A percentile compares a stretch with the other conserved stretches of the same genome.
Conservation (phyloP, 2,329 filamentous ascomycete species). For the Myriosclerotinia curreyana region DNA sequence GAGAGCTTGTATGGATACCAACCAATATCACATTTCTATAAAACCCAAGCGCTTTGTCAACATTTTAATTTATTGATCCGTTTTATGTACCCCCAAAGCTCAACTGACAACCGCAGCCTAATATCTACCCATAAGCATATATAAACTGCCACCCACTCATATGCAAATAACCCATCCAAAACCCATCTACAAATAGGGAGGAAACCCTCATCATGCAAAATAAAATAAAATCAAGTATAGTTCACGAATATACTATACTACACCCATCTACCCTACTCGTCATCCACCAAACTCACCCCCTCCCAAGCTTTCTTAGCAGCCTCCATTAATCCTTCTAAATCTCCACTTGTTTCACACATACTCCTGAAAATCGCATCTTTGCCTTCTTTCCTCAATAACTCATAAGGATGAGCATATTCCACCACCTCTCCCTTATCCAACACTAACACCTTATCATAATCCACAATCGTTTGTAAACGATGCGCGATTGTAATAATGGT, state of each 20-base stretch:
- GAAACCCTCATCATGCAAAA: neutral
- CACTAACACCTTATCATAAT: conserved; percentile 96
- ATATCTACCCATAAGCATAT: neutral
- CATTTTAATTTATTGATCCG: neutral
- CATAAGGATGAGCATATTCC: conserved; percentile 88
- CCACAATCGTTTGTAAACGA: conserved; percentile 91
- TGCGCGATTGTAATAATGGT: conserved; percentile 98
- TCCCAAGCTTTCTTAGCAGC: conserved; percentile 51
- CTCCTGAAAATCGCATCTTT: conserved; percentile 50
- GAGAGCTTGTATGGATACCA: neutral
- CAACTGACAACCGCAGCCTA: neutral
- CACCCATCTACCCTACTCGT: conserved; percentile 30
- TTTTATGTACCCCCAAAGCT: neutral
- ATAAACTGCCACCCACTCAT: neutral
- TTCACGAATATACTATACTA: neutral
- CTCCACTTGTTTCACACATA: conserved; percentile 69
- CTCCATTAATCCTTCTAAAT: conserved; percentile 54
- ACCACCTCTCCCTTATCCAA: conserved; percentile 84
- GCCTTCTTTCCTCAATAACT: conserved; percentile 68
- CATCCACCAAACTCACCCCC: conserved; percentile 43
- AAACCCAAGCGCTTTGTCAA: neutral
- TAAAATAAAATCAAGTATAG: neutral
- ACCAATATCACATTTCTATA: neutral
- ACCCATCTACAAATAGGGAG: conserved; percentile 6
- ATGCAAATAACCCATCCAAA: conserved; percentile 6